A percentile compares a stretch with the other conserved stretches of the same genome.
These are phyloP conservation scores for Hypoxylon sp. DNA, from an alignment of 2,329 filamentous ascomycete genomes.

Conservation along the genomic window DNA sequence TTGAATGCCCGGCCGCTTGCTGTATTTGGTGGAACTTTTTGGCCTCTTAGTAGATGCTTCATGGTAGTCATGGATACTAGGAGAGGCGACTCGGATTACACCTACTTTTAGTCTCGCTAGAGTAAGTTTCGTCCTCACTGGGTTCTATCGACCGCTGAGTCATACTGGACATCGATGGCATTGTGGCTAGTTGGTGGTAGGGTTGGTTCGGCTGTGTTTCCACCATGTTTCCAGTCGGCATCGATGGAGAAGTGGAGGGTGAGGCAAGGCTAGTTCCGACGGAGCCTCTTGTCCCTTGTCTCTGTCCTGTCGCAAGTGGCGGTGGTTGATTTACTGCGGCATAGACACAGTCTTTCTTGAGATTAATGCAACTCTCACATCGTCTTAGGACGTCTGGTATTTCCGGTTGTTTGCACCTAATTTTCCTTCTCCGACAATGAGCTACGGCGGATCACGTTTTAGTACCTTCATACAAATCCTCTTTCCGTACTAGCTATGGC, in stretches of 20 bases:
- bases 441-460: constrained; percentile 66
- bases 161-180: constrained; percentile 63
- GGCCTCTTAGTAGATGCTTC: constrained; percentile 47
- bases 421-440: constrained; percentile 93
- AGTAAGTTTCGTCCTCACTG: constrained; percentile 51
- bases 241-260: constrained; percentile 65
- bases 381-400: constrained; percentile 80
- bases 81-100: constrained; percentile 28
- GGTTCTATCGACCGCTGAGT: constrained; percentile 61
- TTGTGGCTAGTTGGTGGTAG: constrained; percentile 60
- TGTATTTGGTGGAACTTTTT: constrained; percentile 56
- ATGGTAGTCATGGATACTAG: constrained; percentile 4
- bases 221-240: constrained; percentile 59
- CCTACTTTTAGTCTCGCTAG: constrained; percentile 63
- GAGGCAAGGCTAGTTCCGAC: constrained; percentile 60
- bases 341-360: constrained; percentile 96
- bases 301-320: constrained; percentile 60
- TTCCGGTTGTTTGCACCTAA: constrained; percentile 86
- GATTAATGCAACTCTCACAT: constrained; percentile 91
- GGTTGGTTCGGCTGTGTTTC: constrained; percentile 60
- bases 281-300: constrained; percentile 58
- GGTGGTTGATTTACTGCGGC: constrained; percentile 84
- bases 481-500: constrained; percentile 1
- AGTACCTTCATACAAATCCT: constrained; percentile 28
- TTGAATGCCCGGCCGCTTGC: constrained; percentile 56